phyloP scores from a whole-genome alignment of 2,329 filamentous ascomycete genomes.

The Pseudopyrenochaeta lycopersici region DNA sequence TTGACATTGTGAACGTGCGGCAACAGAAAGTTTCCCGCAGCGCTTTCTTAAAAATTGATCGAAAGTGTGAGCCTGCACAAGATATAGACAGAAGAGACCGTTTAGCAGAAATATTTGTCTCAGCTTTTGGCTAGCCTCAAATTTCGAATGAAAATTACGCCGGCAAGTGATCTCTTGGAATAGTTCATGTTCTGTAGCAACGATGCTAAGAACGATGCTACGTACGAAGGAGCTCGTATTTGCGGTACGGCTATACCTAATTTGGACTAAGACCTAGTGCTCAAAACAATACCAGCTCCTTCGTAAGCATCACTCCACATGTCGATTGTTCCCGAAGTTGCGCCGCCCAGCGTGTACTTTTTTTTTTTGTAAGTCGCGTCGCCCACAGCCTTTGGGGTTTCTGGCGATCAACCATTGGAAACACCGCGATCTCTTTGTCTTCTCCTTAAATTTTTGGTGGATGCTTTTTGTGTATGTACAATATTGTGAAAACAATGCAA shows the following conservation, averaged over 20 bases:
- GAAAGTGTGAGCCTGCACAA: not conserved
- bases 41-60: no score
- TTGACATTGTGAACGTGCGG: not conserved
- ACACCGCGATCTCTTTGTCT: constrained; percentile 13
- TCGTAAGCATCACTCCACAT: no score
- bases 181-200: no score
- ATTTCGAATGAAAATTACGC: no score
- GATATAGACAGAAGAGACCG: no score
- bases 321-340: not conserved
- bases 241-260: no score
- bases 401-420: not conserved
- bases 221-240: no score
- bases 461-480: constrained; percentile 29
- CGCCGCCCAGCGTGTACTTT: not conserved
- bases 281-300: no score
- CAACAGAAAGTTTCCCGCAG: no score
- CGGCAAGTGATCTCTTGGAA: no score
- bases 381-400: not conserved
- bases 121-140: not conserved
- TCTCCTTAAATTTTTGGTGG: constrained; percentile 16
- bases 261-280: no score
- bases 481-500: constrained; percentile 33
- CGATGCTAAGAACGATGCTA: no score
- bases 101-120: not conserved
- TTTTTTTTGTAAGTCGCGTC: not conserved